These are phyloP conservation scores for Eragrostis curvula DNA, from an alignment of 176 grass and related monocot species.

Conservation along the genomic window DNA sequence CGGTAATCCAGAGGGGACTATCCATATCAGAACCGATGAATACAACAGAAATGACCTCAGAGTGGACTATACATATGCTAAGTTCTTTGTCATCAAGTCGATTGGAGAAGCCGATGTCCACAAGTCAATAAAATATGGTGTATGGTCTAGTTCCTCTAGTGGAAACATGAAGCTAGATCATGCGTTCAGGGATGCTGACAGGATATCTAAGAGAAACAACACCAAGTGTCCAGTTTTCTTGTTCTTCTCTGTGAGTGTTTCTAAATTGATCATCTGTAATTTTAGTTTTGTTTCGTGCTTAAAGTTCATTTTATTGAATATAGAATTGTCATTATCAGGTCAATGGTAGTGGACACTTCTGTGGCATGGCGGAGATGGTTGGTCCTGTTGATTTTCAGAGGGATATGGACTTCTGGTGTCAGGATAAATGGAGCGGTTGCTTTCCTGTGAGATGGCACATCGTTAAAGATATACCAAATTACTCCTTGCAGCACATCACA, in stretches of 20 bases:
- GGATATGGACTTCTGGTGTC: conserved; percentile 94
- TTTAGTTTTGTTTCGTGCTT: not conserved
- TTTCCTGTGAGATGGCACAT: conserved; percentile 96
- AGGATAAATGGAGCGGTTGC: conserved; percentile 93
- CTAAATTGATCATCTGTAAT: conserved; percentile 9
- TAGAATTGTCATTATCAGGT: conserved; percentile 47
- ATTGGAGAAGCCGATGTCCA: conserved; percentile 85
- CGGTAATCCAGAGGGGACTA: conserved; percentile 53
- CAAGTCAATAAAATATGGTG: conserved; percentile 85
- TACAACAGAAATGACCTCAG: conserved; percentile 71
- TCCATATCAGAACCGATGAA: conserved; percentile 54
- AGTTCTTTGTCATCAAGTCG: conserved; percentile 92
- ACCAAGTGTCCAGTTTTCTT: conserved; percentile 83
- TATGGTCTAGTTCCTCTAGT: conserved; percentile 78
- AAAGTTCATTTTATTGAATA: conserved; percentile 17
- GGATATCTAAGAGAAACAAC: conserved; percentile 56
- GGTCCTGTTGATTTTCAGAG: conserved; percentile 82
- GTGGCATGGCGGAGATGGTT: conserved; percentile 96
- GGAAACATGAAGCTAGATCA: conserved; percentile 70
- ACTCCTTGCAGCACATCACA: conserved; percentile 68
- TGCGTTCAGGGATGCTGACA: conserved; percentile 72
- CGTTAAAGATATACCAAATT: conserved; percentile 85
- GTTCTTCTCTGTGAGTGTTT: conserved; percentile 89
- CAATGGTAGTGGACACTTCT: conserved; percentile 89
- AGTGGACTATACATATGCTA: conserved; percentile 74